These are phyloP conservation scores for Phytopythium kandeliae DNA, from an alignment of 352 stramenopile genomes.

Conservation along the genomic window DNA sequence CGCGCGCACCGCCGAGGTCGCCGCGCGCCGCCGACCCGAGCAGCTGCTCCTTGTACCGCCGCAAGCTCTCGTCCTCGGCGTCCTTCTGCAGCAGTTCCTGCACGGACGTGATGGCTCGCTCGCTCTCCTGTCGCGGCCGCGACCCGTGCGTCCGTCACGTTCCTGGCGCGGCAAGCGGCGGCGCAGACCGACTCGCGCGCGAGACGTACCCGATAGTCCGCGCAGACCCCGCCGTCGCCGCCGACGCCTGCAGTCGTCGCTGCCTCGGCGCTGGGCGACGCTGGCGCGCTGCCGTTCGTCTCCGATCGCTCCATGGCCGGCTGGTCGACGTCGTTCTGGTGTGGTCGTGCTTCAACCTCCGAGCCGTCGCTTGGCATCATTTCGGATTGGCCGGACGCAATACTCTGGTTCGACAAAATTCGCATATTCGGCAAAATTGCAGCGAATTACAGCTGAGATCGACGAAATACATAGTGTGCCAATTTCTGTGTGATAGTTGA, in stretches of 20 bases:
- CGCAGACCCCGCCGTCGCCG: constrained; percentile 18
- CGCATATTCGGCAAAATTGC: too few species aligned
- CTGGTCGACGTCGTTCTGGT: not conserved
- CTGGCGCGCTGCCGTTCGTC: not conserved
- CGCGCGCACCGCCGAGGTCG: constrained; percentile 58
- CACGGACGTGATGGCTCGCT: constrained; percentile 50
- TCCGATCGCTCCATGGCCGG: constrained; percentile 10
- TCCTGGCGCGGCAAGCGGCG: not conserved
- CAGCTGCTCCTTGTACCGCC: constrained; percentile 83
- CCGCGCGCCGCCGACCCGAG: constrained; percentile 70
- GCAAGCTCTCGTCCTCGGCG: constrained; percentile 76
- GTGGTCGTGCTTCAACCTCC: not conserved
- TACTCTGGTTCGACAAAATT: too few species aligned
- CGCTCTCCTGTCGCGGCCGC: constrained; percentile 40
- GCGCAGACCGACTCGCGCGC: not conserved
- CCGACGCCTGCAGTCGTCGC: constrained; percentile 24
- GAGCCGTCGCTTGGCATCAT: not conserved
- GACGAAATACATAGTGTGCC: too few species aligned
- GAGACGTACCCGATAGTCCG: constrained; percentile 43
- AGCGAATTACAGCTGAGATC: too few species aligned
- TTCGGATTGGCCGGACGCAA: too few species aligned
- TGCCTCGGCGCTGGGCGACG: constrained; percentile 13
- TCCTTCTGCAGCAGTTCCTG: constrained; percentile 74
- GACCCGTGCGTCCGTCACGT: not conserved
- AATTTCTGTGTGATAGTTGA: too few species aligned